Conservation (phyloP, 2,329 filamentous ascomycete species). For the Diplocarpon mali region DNA sequence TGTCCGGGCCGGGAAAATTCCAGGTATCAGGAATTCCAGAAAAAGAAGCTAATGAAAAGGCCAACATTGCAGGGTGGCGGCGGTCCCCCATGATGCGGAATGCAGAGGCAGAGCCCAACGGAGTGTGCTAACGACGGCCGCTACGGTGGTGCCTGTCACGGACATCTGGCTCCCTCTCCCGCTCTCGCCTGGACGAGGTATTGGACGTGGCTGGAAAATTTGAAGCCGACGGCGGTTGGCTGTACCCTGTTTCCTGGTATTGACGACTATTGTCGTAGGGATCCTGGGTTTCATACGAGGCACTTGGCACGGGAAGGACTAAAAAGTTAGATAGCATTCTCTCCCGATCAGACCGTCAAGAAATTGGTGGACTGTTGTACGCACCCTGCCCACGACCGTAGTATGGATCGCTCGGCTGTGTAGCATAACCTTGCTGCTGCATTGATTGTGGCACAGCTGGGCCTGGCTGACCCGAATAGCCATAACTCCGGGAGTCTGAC, state of each 20-base stretch:
- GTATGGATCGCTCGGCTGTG: slow-evolving; percentile 40
- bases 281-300: slow-evolving; percentile 18
- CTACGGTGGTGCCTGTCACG: slow-evolving; percentile 19
- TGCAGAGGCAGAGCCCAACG: slow-evolving; percentile 11
- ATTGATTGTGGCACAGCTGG: slow-evolving; percentile 29
- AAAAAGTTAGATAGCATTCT: slow-evolving; percentile 26
- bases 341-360: slow-evolving; percentile 11
- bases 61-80: slow-evolving; percentile 19
- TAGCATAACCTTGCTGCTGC: slow-evolving; percentile 26
- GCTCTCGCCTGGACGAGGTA: slow-evolving; percentile 18
- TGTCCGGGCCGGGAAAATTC: slow-evolving; percentile 17
- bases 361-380: slow-evolving; percentile 31
- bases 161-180: slow-evolving; percentile 20
- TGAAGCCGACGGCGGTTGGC: slow-evolving; percentile 17
- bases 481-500: slow-evolving; percentile 9
- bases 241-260: slow-evolving; percentile 19
- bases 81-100: slow-evolving; percentile 8
- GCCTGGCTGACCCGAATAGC: slow-evolving; percentile 15
- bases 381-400: slow-evolving; percentile 45
- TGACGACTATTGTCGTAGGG: slow-evolving; percentile 9
- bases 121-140: slow-evolving; percentile 12
- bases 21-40: slow-evolving; percentile 17
- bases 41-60: slow-evolving; percentile 21
- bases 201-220: slow-evolving; percentile 19
- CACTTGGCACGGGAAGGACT: slow-evolving; percentile 20